phyloP scores from a whole-genome alignment of 106 monocot species.

The Acanthochlamys bracteata region DNA sequence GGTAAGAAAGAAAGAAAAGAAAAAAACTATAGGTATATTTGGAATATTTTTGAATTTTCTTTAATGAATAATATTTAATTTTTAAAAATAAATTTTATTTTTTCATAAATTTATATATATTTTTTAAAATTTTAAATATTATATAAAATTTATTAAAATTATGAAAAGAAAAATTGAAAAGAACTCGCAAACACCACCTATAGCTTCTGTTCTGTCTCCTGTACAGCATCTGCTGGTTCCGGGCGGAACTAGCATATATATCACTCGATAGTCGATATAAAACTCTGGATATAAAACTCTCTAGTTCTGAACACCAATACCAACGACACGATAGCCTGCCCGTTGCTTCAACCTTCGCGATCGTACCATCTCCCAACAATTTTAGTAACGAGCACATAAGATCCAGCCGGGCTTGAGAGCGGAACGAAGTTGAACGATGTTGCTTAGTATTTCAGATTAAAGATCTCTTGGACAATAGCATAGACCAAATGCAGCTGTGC shows the following conservation, averaged over 20 bases:
- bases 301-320: constrained; percentile 34
- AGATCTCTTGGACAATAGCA: constrained; percentile 48
- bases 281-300: constrained; percentile 43
- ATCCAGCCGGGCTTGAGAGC: constrained; percentile 30
- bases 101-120: too few relatives aligned
- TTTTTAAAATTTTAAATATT: too few relatives aligned
- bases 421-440: constrained; percentile 39
- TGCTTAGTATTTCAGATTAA: constrained; percentile 53
- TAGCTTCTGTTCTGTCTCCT: not conserved
- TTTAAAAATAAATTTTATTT: too few relatives aligned
- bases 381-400: constrained; percentile 35
- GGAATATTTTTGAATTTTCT: too few relatives aligned
- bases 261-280: too few relatives aligned
- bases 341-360: constrained; percentile 25
- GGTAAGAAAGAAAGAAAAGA: too few relatives aligned
- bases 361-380: constrained; percentile 40
- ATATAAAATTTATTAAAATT: too few relatives aligned
- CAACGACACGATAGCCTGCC: constrained; percentile 11
- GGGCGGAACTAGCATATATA: constrained; percentile 32
- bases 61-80: too few relatives aligned
- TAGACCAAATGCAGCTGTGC: constrained; percentile 35
- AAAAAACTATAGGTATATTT: too few relatives aligned
- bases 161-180: too few relatives aligned
- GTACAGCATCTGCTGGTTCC: not conserved
- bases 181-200: not conserved